Conservation (phyloP, 2,329 filamentous ascomycete genomes). For the Ophiosphaerella narmari region DNA sequence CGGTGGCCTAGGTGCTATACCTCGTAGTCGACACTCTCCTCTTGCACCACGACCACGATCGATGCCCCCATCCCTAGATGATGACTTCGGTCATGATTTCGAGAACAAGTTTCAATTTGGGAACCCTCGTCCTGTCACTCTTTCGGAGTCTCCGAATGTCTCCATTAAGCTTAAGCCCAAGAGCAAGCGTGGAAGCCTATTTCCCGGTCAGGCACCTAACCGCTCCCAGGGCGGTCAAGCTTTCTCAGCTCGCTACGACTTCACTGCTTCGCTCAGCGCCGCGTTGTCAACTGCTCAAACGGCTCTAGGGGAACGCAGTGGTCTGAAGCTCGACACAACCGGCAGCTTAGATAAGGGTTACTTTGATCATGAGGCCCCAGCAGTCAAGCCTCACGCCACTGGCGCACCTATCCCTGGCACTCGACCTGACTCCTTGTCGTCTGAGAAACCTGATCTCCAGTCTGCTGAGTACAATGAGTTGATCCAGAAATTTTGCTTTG, state of each 20-base stretch:
- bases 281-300: conserved; percentile 77
- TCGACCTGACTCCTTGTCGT: conserved; percentile 60
- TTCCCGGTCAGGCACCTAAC: conserved; percentile 60
- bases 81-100: conserved; percentile 68
- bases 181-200: conserved; percentile 64
- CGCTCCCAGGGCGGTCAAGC: conserved; percentile 65
- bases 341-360: conserved; percentile 27
- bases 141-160: conserved; percentile 64
- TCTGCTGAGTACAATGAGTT: conserved; percentile 95
- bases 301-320: conserved; percentile 61
- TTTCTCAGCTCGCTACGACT: conserved; percentile 94
- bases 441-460: conserved; percentile 71
- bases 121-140: conserved; percentile 39
- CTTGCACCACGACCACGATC: conserved; percentile 53
- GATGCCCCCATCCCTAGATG: conserved; percentile 64
- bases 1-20: conserved; percentile 58
- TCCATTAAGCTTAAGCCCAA: conserved; percentile 72
- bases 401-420: conserved; percentile 44
- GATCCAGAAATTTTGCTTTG: conserved; percentile 99
- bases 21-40: conserved; percentile 54
- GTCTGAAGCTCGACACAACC: conserved; percentile 40
- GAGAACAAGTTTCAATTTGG: conserved; percentile 54
- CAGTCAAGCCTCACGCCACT: conserved; percentile 34
- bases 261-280: conserved; percentile 85
- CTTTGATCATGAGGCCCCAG: conserved; percentile 49